Conservation (phyloP, 106 monocot genomes). For the Allium fistulosum region DNA sequence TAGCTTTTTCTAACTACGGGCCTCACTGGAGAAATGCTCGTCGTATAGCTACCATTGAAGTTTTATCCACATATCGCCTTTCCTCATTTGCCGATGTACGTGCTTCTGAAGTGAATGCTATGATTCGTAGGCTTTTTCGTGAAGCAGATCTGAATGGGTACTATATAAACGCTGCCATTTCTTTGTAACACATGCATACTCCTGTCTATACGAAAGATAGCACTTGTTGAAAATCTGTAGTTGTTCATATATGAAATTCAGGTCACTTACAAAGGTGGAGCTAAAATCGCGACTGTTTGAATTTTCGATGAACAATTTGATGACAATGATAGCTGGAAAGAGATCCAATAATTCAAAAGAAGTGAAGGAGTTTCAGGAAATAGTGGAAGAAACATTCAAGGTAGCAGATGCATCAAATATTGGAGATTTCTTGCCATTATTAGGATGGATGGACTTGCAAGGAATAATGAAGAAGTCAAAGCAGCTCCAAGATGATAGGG, state of each 20-base stretch:
- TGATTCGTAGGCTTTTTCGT: constrained; percentile 1
- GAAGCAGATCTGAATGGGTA: no score
- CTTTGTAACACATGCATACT: no score
- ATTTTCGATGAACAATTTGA: neutral
- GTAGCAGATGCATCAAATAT: constrained; percentile 8
- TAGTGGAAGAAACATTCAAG: constrained; percentile 12
- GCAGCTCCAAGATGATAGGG: constrained; percentile 1
- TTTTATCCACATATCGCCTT: constrained; percentile 12
- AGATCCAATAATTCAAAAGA: constrained; percentile 10
- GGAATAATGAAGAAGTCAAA: constrained; percentile 14
- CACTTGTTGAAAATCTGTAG: no score
- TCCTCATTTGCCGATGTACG: neutral
- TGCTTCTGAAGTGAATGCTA: neutral
- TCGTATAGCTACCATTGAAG: constrained; percentile 18
- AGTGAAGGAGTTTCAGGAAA: constrained; percentile 8
- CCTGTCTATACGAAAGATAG: no score
- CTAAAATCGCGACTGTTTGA: neutral
- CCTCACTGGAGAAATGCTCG: constrained; percentile 37
- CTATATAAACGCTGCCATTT: no score
- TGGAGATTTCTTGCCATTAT: constrained; percentile 24
- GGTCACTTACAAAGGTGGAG: neutral
- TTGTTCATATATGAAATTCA: no score
- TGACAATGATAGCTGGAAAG: constrained; percentile 18
- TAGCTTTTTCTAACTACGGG: constrained; percentile 25
- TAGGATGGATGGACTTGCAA: constrained; percentile 11